Evolutionary conservation across 169 alveolate species (phyloP), one percentile per base, ranked within the genome.

Genomic region (Haemoproteus tartakovskyi): DNA sequence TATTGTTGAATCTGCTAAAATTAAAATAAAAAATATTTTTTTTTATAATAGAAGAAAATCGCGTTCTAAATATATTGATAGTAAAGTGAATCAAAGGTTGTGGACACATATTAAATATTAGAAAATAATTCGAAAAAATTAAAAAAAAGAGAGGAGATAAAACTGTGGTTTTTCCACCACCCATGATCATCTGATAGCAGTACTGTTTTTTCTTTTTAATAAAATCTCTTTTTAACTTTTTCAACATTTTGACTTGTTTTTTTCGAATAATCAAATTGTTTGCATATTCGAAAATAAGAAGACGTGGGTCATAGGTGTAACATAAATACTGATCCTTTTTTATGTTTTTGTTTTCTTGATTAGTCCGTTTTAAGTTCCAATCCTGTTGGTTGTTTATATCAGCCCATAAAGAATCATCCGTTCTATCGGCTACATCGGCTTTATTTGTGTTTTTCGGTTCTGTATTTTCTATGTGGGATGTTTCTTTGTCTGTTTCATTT

Each of bases 171-270:
- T 94, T 94, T 9, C 98, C 98, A 3, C 95, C 95, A 33, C 98
- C 98, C 98, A 94, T 94, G 30, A 94, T 91, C 95, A 93, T 92
- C 85, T 94, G 98, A 82, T 94, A 96, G 61, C 96, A 92, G 57
- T 92, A 84, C 63, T 95, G 89, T 46, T 59, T 70, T 29, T 92
- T 93, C n/a, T 47, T 80, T 50, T 60, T 70, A 46, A 87, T 88
- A 30, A 87, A 87, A 48, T 82, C 52, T 18, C 87, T 70, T 54
- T 90, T 89, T 33, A 90, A 60, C 62, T 89, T 88, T 51, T 87
- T 67, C 36, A 94, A 84, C 70, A 94, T 91, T 80, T 82, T 64
- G 33, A 92, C 97, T 87, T 94, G 98, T 16, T 91, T 60, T 63
- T 85, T 87, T 60, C 95, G 87, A 60, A 94, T 85, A 86, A 94